Conservation (phyloP, 306 rosid genomes). For the Amphicarpaea edgeworthii region DNA sequence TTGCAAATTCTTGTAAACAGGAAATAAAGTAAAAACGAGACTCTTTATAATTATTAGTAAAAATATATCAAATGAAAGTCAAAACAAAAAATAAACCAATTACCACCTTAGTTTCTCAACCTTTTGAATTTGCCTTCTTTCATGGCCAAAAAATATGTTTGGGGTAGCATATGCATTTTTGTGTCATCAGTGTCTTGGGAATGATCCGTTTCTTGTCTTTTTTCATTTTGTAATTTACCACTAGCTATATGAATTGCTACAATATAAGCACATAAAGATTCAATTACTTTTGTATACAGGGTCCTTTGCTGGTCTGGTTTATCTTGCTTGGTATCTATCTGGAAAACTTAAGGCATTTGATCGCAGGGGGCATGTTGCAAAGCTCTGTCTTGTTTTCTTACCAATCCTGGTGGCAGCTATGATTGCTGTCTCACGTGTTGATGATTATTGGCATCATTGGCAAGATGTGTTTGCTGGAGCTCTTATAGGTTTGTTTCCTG, state of each 20-base stretch:
- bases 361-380: conserved; percentile 80
- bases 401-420: conserved; percentile 83
- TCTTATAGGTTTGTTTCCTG: conserved; percentile 72
- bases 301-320: conserved; percentile 94
- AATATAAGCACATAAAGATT: conserved; percentile 35
- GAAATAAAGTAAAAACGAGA: conserved; percentile 11
- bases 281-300: conserved; percentile 60
- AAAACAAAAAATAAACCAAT: background rate
- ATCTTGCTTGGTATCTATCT: conserved; percentile 78
- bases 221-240: conserved; percentile 40
- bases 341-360: conserved; percentile 89
- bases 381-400: conserved; percentile 73
- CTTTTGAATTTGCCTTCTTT: background rate
- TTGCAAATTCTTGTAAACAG: conserved; percentile 7
- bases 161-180: conserved; percentile 8
- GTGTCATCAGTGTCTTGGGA: conserved; percentile 20
- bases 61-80: background rate
- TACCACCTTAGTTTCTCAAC: conserved; percentile 8
- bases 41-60: background rate
- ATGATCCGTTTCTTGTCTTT: conserved; percentile 28
- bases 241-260: conserved; percentile 30
- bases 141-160: background rate
- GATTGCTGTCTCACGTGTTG: conserved; percentile 88
- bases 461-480: conserved; percentile 89
- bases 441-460: conserved; percentile 99